Conservation (phyloP, 345 rosid species). For the Raphanus raphanistrum region DNA sequence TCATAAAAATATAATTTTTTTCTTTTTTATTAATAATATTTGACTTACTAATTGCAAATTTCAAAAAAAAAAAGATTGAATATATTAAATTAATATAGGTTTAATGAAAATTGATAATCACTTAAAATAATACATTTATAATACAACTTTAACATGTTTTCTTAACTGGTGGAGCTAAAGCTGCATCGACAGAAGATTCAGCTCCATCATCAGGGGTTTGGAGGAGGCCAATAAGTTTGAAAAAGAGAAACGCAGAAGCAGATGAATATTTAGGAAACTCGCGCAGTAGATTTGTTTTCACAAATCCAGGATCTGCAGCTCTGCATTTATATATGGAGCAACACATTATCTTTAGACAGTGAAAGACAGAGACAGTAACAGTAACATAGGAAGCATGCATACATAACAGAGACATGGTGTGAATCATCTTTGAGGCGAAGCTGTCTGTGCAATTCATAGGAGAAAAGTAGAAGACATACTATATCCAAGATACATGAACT, state of each 20-base stretch:
- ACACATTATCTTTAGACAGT: not conserved
- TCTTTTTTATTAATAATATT: too few species aligned
- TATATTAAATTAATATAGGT: too few species aligned
- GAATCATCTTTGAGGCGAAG: conserved; percentile 49
- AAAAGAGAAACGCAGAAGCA: conserved; percentile 34
- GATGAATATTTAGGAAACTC: conserved; percentile 62
- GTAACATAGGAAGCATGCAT: conserved; percentile 44
- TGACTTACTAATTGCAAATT: too few species aligned
- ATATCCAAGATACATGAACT: conserved; percentile 25
- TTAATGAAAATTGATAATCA: too few species aligned
- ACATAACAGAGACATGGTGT: conserved; percentile 64
- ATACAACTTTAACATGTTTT: not conserved
- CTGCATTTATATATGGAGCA: conserved; percentile 37
- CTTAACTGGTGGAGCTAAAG: conserved; percentile 60
- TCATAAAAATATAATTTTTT: not conserved
- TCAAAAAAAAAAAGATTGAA: too few species aligned
- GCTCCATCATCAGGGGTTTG: conserved; percentile 61
- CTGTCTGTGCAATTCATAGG: conserved; percentile 71
- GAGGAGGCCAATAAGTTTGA: conserved; percentile 56
- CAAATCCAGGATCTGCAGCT: conserved; percentile 82
- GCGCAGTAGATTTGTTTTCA: conserved; percentile 74
- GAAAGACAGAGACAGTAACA: not conserved
- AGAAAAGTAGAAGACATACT: conserved; percentile 76
- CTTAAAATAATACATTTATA: too few species aligned
- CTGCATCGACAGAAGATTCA: conserved; percentile 69